Conservation (phyloP, 768 basidiomycete genomes). For the Amanita rubescens region DNA sequence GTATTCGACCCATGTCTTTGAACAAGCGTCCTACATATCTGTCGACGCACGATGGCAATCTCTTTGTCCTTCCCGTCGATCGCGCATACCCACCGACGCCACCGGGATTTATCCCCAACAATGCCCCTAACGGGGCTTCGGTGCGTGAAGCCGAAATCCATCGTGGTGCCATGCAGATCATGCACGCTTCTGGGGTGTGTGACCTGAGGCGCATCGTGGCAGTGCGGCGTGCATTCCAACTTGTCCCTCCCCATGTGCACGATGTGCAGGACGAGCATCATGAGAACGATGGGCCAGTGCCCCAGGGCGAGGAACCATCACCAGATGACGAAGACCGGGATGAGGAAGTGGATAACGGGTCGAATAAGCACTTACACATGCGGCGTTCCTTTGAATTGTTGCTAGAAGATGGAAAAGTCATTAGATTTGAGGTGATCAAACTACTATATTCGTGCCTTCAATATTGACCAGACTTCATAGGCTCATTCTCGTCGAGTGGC, state of each 20-base stretch:
- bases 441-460: background rate
- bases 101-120: constrained; percentile 38
- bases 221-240: constrained; percentile 58
- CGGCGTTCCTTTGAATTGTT: constrained; percentile 73
- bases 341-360: constrained; percentile 34
- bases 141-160: constrained; percentile 47
- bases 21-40: constrained; percentile 59
- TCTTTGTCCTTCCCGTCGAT: constrained; percentile 51
- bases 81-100: constrained; percentile 64
- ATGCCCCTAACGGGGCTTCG: constrained; percentile 19
- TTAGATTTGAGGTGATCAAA: constrained; percentile 72
- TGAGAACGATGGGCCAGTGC: constrained; percentile 29
- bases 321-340: constrained; percentile 63
- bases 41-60: constrained; percentile 60
- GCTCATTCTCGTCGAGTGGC: constrained; percentile 58
- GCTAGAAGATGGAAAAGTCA: constrained; percentile 55
- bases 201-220: constrained; percentile 65
- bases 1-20: constrained; percentile 53
- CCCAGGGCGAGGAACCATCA: constrained; percentile 30
- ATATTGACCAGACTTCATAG: constrained; percentile 28
- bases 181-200: constrained; percentile 56
- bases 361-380: constrained; percentile 45
- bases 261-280: constrained; percentile 21
- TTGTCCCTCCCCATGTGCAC: constrained; percentile 29
- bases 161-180: constrained; percentile 58